phyloP scores from a whole-genome alignment of 305 asterid genomes.

The Solanum aculeatissimum region DNA sequence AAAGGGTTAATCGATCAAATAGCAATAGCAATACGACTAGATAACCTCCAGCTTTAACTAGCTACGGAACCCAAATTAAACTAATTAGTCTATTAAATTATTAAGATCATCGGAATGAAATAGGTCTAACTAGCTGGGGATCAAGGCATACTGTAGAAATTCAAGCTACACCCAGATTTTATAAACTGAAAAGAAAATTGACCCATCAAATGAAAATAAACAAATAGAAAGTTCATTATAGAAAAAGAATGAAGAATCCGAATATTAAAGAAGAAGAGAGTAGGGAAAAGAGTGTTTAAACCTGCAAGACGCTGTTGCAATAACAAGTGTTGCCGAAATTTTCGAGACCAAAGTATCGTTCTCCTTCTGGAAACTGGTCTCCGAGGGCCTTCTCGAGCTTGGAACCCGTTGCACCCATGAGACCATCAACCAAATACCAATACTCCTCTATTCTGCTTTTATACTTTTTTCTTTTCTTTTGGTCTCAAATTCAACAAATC shows the following conservation, averaged over 20 bases:
- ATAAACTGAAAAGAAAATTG: not conserved
- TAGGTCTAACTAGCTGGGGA: not conserved
- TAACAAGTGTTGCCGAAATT: constrained; percentile 90
- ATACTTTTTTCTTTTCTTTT: not conserved
- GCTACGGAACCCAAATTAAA: not conserved
- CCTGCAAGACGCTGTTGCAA: constrained; percentile 89
- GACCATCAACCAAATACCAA: constrained; percentile 51
- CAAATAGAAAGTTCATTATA: not conserved
- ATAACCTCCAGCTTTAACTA: not conserved
- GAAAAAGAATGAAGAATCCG: not conserved
- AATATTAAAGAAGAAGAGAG: not conserved
- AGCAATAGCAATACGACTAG: not conserved
- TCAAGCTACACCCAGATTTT: not conserved
- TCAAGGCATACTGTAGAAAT: not conserved
- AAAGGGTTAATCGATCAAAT: not conserved
- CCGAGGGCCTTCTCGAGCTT: constrained; percentile 89
- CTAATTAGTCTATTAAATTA: not conserved
- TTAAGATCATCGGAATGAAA: not conserved
- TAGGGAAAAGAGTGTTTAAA: not conserved
- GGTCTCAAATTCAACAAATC: not conserved
- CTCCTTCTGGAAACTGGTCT: constrained; percentile 93
- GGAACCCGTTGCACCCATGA: constrained; percentile 84
- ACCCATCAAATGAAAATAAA: not conserved
- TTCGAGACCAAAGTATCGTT: constrained; percentile 78
- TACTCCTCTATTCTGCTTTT: constrained; percentile 36